These are phyloP conservation scores for Sonneratia alba DNA, from an alignment of 345 rosid genomes.

Conservation along the genomic window DNA sequence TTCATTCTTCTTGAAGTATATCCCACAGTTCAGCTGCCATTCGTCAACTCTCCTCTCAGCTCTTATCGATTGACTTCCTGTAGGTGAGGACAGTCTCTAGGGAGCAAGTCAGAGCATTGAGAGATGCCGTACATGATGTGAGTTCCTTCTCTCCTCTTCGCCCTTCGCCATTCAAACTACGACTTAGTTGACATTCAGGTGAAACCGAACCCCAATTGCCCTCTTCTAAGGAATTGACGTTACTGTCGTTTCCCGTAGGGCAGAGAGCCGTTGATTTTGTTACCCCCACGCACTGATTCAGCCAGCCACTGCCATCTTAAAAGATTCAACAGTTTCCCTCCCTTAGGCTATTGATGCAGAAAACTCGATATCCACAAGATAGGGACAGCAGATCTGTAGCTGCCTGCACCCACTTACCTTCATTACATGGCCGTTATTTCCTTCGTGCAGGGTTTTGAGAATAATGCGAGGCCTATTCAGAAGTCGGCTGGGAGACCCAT, in stretches of 20 bases:
- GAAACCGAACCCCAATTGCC: neutral
- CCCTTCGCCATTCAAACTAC: neutral
- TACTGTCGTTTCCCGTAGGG: neutral
- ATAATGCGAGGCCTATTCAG: constrained; percentile 64
- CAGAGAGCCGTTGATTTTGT: neutral
- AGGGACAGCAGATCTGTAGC: no score
- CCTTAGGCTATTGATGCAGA: no score
- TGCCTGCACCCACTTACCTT: neutral
- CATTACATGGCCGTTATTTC: neutral
- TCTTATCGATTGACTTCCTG: neutral
- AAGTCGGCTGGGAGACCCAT: constrained; percentile 28
- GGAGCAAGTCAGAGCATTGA: constrained; percentile 45
- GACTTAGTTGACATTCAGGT: neutral
- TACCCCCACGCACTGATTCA: no score
- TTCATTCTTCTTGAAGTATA: neutral
- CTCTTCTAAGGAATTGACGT: neutral
- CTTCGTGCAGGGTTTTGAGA: constrained; percentile 41
- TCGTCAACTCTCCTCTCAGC: neutral
- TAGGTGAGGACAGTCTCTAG: constrained; percentile 60
- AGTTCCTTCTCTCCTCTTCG: neutral
- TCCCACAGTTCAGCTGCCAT: neutral
- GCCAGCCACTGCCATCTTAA: no score
- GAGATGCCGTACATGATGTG: constrained; percentile 42
- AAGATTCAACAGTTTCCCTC: no score
- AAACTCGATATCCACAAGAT: no score